Evolutionary conservation across 2,329 filamentous ascomycete genomes (phyloP), one percentile per base, ranked within the genome.

Genomic region (Acrodontium crateriforme): DNA sequence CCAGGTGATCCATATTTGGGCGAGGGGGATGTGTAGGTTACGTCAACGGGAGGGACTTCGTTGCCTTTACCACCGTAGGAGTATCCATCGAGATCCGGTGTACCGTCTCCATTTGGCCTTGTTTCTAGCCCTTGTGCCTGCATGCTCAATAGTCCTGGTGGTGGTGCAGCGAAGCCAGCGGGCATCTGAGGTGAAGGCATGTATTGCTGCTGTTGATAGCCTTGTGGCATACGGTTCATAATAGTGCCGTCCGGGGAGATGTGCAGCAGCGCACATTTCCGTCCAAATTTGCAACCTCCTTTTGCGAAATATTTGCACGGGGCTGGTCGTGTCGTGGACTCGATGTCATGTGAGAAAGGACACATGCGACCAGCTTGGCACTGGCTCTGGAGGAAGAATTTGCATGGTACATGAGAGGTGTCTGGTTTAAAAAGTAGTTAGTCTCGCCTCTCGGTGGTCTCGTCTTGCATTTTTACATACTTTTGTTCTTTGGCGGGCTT

Each of bases 211-310:
- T 35, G 37, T 11, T 36, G 31, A 7, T 35, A 41, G 15, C 29
- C 13, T 6, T 31, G 35, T 12, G 30, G 35, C 18, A 27, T 14
- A 67, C 79, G 60, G 57, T 94, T 94, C 52, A 95, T 82, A 51
- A 87, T 74, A 46, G 83, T 76, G 35, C 89, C 89, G 56, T 95
- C 85, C 43, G 85, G 84, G 26, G 94, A 75, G 47, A 95, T 79
- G 57, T 98, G 89, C 40, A 91, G 82, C 50, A 95, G 82, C 49
- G 87, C 87, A 65, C 89, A 98, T 59, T 95, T 95, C 39, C 83
- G 80, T 37, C 89, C 89, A 54, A 95, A 98, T 57, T 95, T 95
- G 74, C 89, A 98, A 59, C 94, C 94, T 42, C 89, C 89, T 83
- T 95, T 98, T 50, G 85, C 80, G 55, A 95, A 98, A 62, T 95